Evolutionary conservation across 2,329 filamentous ascomycete species (phyloP).

Genomic region (Rugonectria rugulosa): DNA sequence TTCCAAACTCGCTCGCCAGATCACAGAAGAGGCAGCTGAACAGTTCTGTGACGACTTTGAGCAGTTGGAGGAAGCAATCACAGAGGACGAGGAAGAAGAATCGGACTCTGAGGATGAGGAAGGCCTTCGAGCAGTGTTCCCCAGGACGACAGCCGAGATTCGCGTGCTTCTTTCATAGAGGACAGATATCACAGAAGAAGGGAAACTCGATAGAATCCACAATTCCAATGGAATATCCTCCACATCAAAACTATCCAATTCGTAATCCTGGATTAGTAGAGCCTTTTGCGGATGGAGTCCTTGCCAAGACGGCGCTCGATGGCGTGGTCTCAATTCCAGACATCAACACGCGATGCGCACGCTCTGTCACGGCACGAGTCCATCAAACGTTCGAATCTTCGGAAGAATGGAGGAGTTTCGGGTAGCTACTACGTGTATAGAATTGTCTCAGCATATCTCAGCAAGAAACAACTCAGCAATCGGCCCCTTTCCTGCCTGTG

Average conservation of each 20-base stretch:
- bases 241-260: neutral
- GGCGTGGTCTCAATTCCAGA: neutral
- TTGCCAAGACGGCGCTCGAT: too few relatives aligned
- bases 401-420: neutral
- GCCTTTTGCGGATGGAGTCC: too few relatives aligned
- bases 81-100: constrained; percentile 52
- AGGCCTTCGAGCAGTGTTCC: constrained; percentile 53
- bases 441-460: neutral
- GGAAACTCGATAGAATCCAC: too few relatives aligned
- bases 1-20: constrained; percentile 72
- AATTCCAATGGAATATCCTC: too few relatives aligned
- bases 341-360: neutral
- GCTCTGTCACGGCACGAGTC: too few relatives aligned
- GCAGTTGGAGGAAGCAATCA: constrained; percentile 59
- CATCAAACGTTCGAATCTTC: too few relatives aligned
- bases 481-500: neutral
- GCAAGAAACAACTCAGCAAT: neutral
- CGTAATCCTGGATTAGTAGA: too few relatives aligned
- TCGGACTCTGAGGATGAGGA: constrained; percentile 35
- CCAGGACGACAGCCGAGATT: constrained; percentile 67
- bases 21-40: constrained; percentile 85
- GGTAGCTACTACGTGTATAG: too few relatives aligned
- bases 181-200: too few relatives aligned
- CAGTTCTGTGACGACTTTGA: constrained; percentile 87
- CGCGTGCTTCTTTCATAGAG: constrained; percentile 62